Base-by-base conservation (phyloP, 2,329 filamentous ascomycete genomes). In the Coniochaeta pulveracea region DNA sequence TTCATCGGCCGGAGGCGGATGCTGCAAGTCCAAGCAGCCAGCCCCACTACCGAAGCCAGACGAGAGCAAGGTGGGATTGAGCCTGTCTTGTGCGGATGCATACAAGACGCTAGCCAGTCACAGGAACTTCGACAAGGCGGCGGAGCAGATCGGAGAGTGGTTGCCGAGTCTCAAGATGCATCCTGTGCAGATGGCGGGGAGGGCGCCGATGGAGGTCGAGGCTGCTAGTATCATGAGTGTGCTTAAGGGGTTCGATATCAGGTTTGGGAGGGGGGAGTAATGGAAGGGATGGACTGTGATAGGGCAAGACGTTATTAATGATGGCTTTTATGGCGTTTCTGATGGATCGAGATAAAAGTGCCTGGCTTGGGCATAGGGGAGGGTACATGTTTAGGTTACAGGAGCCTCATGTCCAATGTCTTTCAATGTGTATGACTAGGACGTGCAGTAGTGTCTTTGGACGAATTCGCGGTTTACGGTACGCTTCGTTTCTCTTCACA, bases 181-280 rank as follows among this genome's bases (percentile, higher is more conserved):
- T 0, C 67, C 66, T 3, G 51, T 57, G 28, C 32, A 38, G 31
- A 37, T 37, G 35, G 36, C 43, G 35, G 43, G 57, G 57, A 53
- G 52, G 34, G 56, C 58, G 39, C 76, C 81, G 1, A 76, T 86
- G 46, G 82, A 88, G 51, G 80, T 88, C 11, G 82, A 88, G 56
- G 80, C 82, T 6, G 82, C 82, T 1, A 86, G 81, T 52, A 85
- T 88, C 35, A 86, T 88, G 82, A 80, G 79, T 26, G 82, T 86
- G n/a, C 57, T 88, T 38, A 83, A 82, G 54, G 78, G 82, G 41
- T 88, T 88, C 56, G 82, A 88, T 47, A 67, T 84, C 32, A 63
- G 82, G 34, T 88, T 88, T 51, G 76, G 76, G n/a, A 50, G 51
- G 34, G 47, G 47, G 4, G 42, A 49, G 26, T 49, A 39, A 24